These are phyloP conservation scores for Ceratobasidium sp. DNA, from an alignment of 1,284 basidiomycete species.

Conservation along the genomic window DNA sequence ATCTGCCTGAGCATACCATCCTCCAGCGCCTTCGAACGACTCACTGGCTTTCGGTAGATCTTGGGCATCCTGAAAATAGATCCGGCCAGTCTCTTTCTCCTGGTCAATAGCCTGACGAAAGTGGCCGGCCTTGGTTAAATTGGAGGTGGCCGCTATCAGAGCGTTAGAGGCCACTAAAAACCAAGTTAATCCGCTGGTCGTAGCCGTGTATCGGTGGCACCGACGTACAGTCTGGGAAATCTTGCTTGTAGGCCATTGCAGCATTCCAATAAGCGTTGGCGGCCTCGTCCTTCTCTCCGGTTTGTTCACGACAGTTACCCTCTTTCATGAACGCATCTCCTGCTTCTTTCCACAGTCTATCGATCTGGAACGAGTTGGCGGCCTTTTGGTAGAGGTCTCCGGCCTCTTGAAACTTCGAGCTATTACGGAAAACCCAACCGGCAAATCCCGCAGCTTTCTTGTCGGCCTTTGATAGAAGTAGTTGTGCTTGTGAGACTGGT, in stretches of 20 bases:
- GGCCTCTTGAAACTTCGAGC: conserved; percentile 90
- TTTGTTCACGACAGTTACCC: conserved; percentile 90
- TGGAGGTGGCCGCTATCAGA: conserved; percentile 86
- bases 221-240: conserved; percentile 81
- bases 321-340: conserved; percentile 90
- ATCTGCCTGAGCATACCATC: conserved; percentile 98
- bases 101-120: conserved; percentile 98
- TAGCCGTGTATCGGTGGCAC: conserved; percentile 45
- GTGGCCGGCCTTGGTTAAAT: conserved; percentile 86
- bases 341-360: conserved; percentile 90
- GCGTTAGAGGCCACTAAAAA: conserved; percentile 88
- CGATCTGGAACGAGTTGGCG: conserved; percentile 95
- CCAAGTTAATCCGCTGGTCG: conserved; percentile 40
- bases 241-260: conserved; percentile 93
- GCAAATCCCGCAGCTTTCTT: conserved; percentile 88
- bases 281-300: conserved; percentile 90
- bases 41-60: conserved; percentile 88
- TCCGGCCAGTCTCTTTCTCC: conserved; percentile 96
- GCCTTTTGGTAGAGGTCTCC: conserved; percentile 95
- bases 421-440: conserved; percentile 85
- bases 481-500: conserved; percentile 73
- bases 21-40: conserved; percentile 92
- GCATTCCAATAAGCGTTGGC: conserved; percentile 98
- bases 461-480: conserved; percentile 86
- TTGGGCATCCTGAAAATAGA: conserved; percentile 79